phyloP scores from a whole-genome alignment of 2,329 filamentous ascomycete species.

The Shiraia bambusicola region DNA sequence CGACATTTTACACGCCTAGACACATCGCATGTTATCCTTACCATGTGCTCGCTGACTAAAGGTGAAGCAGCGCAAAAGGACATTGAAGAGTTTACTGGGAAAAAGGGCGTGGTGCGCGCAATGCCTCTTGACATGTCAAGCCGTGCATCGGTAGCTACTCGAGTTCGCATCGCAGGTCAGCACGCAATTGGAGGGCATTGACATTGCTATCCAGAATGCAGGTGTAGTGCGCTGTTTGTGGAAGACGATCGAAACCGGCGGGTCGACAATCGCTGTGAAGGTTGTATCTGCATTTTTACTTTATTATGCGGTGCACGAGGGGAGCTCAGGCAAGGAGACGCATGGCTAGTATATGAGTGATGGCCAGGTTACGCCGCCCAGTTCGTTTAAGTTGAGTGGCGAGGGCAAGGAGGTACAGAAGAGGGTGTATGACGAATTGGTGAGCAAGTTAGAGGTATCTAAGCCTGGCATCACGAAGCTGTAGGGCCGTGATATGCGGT shows the following conservation, averaged over 20 bases:
- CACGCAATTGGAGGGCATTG: conserved; percentile 32
- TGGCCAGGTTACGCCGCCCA: conserved; percentile 29
- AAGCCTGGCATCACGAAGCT: conserved; percentile 28
- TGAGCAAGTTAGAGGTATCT: conserved; percentile 43
- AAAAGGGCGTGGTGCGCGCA: conserved; percentile 44
- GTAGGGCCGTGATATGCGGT: not conserved
- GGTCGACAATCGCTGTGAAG: conserved; percentile 43
- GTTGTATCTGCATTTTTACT: conserved; percentile 45
- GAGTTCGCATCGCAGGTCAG: conserved; percentile 33
- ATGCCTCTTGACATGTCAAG: conserved; percentile 50
- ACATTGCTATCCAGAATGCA: conserved; percentile 45
- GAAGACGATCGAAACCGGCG: conserved; percentile 29
- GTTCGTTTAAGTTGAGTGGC: conserved; percentile 38
- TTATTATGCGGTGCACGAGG: conserved; percentile 41
- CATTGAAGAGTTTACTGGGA: conserved; percentile 41
- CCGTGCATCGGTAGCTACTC: conserved; percentile 43
- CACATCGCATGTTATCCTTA: conserved; percentile 49
- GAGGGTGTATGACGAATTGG: conserved; percentile 46
- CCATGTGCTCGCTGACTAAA: conserved; percentile 47
- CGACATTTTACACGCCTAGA: conserved; percentile 46
- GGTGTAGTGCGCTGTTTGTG: conserved; percentile 35
- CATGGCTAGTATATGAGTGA: conserved; percentile 48
- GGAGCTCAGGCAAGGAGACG: conserved; percentile 34
- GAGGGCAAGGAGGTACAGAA: conserved; percentile 42
- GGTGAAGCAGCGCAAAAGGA: conserved; percentile 48